These are phyloP conservation scores for Agaricus bisporus DNA, from an alignment of 768 basidiomycete genomes.

Conservation along the genomic window DNA sequence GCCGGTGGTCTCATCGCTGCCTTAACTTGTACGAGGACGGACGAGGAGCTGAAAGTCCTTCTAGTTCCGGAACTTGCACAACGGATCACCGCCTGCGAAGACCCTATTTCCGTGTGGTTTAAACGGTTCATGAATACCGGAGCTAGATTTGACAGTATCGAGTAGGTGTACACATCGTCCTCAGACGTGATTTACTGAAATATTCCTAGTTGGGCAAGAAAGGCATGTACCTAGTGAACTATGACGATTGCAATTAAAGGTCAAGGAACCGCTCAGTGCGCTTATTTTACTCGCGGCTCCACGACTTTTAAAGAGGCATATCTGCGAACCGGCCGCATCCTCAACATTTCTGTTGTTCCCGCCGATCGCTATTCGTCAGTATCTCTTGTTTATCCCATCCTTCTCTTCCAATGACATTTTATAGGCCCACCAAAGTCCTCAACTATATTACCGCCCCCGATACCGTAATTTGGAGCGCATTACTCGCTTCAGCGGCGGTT, in stretches of 20 bases:
- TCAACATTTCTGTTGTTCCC: slow-evolving; percentile 92
- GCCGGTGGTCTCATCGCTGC: slow-evolving; percentile 82
- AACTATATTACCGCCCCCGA: slow-evolving; percentile 98
- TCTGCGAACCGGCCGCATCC: slow-evolving; percentile 82
- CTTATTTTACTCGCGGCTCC: slow-evolving; percentile 89
- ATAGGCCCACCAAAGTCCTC: slow-evolving; percentile 87
- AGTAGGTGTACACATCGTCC: slow-evolving; percentile 21
- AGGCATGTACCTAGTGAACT: slow-evolving; percentile 40
- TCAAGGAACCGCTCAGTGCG: slow-evolving; percentile 38
- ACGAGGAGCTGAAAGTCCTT: slow-evolving; percentile 75
- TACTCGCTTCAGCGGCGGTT: slow-evolving; percentile 88
- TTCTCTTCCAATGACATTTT: slow-evolving; percentile 7
- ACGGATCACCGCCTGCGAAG: slow-evolving; percentile 77
- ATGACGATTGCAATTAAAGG: background rate
- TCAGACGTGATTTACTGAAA: background rate
- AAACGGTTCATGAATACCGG: slow-evolving; percentile 79
- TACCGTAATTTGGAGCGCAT: slow-evolving; percentile 74
- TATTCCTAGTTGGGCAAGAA: slow-evolving; percentile 70
- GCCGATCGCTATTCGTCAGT: slow-evolving; percentile 80
- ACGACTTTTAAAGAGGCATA: slow-evolving; percentile 97
- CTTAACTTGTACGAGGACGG: slow-evolving; percentile 80
- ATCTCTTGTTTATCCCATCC: slow-evolving; percentile 11
- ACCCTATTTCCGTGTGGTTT: slow-evolving; percentile 64
- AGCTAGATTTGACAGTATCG: slow-evolving; percentile 87
- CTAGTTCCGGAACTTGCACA: slow-evolving; percentile 82